These are phyloP conservation scores for Stevia rebaudiana DNA, from an alignment of 140 eudicot species.

Conservation along the genomic window DNA sequence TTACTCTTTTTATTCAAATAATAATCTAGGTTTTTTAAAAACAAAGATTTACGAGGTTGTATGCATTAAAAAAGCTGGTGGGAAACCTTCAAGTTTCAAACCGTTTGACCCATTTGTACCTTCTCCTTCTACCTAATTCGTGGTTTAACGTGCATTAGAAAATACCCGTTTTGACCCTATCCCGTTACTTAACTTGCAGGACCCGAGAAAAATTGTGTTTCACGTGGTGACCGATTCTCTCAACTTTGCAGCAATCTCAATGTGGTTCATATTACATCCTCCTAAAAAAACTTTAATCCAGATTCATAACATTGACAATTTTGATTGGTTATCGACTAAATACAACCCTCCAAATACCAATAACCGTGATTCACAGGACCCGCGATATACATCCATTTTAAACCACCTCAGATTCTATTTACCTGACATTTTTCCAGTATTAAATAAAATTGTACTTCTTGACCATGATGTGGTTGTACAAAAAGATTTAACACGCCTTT, in stretches of 20 bases:
- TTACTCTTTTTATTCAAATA: too few relatives aligned
- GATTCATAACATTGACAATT: conserved; percentile 57
- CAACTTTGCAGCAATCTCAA: conserved; percentile 73
- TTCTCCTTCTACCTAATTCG: not conserved
- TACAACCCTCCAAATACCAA: conserved; percentile 29
- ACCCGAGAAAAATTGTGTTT: conserved; percentile 59
- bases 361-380: conserved; percentile 52
- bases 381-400: conserved; percentile 62
- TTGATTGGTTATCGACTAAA: conserved; percentile 46
- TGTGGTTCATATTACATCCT: conserved; percentile 83
- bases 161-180: not conserved
- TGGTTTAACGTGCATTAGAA: not conserved
- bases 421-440: conserved; percentile 66
- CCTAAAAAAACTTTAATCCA: conserved; percentile 56
- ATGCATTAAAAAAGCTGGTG: not conserved
- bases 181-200: conserved; percentile 38
- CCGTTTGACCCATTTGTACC: not conserved
- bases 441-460: conserved; percentile 69
- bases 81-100: not conserved
- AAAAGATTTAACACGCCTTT: conserved; percentile 64
- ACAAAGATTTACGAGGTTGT: not conserved
- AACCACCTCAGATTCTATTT: conserved; percentile 86
- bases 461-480: conserved; percentile 96
- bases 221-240: conserved; percentile 90
- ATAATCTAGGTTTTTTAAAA: not conserved